Base-by-base conservation (phyloP, 73 alveolate genomes). In the Paraurostyla sp. region DNA sequence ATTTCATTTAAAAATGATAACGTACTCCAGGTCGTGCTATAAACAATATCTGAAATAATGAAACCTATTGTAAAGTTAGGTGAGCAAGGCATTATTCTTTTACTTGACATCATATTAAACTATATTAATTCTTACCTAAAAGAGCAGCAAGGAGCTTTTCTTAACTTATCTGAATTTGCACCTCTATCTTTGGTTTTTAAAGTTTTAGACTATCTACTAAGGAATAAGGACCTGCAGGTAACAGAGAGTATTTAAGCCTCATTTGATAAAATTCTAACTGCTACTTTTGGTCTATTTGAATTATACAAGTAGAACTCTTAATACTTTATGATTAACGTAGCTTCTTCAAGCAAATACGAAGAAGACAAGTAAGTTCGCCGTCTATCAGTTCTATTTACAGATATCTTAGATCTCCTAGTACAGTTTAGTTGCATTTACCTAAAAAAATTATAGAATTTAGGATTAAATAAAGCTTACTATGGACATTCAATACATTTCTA, bases 341-440 rank as follows among this genome's bases (percentile, higher is more conserved):
- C 45, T n/a, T 43, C 71, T 23, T 48, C 73, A 16, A 48, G 73
- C 71, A 73, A 73, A 33, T 48, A 73, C 16, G 87, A 73, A 43
- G 87, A 73, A 29, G 87, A 73, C 52, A 73, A 25, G 32, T 18
- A 45, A 45, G 71, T 73, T n/a, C 32, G 87, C 32, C 32, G 87
- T 43, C 41, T 73, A 71, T 48, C 73, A 6, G 87, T 73, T 45
- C 23, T 73, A 0, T 73, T 73, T 30, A 73, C 87, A 9, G 87
- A 73, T 30, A 45, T 73, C 30, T 48, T 73, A 6, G 87, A 73
- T 32, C 69, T 73, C 0, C 36, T 73, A 0, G 87, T 73, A 20
- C 49, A 73, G 27, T 73, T 27, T 71, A 48, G 87, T 73, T 73
- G 87, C 32, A 16, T 73, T 2, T 73, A 73, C 33, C 49, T 73